Evolutionary conservation across 1,284 basidiomycete genomes (phyloP).

Genomic region (Meira nashicola): DNA sequence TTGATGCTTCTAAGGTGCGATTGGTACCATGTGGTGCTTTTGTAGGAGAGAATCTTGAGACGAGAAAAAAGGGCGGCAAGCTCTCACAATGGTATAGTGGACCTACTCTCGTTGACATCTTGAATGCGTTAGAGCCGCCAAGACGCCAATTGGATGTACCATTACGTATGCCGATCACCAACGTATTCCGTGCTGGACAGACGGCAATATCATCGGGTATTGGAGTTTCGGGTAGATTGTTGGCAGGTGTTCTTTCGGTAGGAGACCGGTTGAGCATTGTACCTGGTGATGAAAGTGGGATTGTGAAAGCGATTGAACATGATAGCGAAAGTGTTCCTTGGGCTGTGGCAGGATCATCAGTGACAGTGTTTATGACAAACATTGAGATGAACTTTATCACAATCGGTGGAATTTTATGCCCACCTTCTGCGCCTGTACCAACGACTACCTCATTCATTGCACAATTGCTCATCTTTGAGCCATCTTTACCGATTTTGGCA

Average conservation of each 20-base stretch:
- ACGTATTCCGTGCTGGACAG: conserved; percentile 78
- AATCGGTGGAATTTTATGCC: conserved; percentile 84
- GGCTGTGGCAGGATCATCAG: conserved; percentile 85
- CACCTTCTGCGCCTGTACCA: conserved; percentile 65
- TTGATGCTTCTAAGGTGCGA: conserved; percentile 68
- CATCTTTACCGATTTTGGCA: conserved; percentile 78
- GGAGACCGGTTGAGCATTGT: conserved; percentile 80
- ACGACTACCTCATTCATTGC: conserved; percentile 74
- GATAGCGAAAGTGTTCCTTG: conserved; percentile 76
- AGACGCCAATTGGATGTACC: conserved; percentile 70
- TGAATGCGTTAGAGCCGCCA: conserved; percentile 68
- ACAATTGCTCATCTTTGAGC: conserved; percentile 88
- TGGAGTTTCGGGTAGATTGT: conserved; percentile 79
- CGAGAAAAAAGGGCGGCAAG: conserved; percentile 57
- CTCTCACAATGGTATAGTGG: conserved; percentile 77
- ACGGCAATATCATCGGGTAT: conserved; percentile 67
- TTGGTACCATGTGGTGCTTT: conserved; percentile 89
- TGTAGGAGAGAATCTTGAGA: conserved; percentile 77
- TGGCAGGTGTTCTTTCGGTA: conserved; percentile 81
- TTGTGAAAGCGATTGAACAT: conserved; percentile 75
- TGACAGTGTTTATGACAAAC: conserved; percentile 73
- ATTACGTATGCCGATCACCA: conserved; percentile 82
- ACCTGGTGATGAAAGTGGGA: conserved; percentile 83
- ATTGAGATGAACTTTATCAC: conserved; percentile 79
- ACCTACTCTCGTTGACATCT: conserved; percentile 73